A percentile compares a stretch with the other conserved stretches of the same genome.
Conservation (phyloP, 306 rosid genomes). For the Begonia peltatifolia region DNA sequence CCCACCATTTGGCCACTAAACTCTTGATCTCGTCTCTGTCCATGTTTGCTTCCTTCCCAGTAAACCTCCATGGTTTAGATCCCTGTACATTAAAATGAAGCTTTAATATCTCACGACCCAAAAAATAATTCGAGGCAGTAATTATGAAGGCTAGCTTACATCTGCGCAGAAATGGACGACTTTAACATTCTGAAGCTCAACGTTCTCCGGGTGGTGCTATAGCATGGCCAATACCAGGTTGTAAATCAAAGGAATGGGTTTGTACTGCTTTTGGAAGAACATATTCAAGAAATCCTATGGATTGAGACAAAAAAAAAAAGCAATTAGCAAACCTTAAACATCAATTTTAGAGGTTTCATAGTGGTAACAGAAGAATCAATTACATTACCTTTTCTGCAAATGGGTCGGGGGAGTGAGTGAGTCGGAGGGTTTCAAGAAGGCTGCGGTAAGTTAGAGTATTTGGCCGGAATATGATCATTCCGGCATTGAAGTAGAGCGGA, state of each 20-base stretch:
- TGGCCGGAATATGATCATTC: slow-evolving; percentile 55
- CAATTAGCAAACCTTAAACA: background rate
- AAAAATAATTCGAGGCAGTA: too few relatives aligned
- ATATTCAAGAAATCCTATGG: slow-evolving; percentile 49
- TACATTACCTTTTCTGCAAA: slow-evolving; percentile 48
- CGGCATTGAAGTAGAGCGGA: slow-evolving; percentile 51
- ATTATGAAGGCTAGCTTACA: slow-evolving; percentile 17
- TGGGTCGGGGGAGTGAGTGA: slow-evolving; percentile 35
- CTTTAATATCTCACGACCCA: too few relatives aligned
- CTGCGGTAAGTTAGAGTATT: slow-evolving; percentile 19
- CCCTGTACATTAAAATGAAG: slow-evolving; percentile 17
- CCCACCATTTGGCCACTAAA: slow-evolving; percentile 56
- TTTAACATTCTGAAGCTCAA: slow-evolving; percentile 26
- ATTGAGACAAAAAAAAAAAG: background rate
- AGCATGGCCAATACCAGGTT: slow-evolving; percentile 47
- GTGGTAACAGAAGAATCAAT: background rate
- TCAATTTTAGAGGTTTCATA: background rate
- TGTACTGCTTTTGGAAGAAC: slow-evolving; percentile 38
- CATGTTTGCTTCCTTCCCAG: slow-evolving; percentile 50
- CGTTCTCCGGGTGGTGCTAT: slow-evolving; percentile 66
- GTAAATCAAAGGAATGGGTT: slow-evolving; percentile 41
- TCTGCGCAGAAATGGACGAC: slow-evolving; percentile 63
- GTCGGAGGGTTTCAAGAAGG: slow-evolving; percentile 31
- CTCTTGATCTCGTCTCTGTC: slow-evolving; percentile 43
- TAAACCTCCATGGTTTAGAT: slow-evolving; percentile 57